Percentiles rank a stretch among this genome's conserved stretches.
phyloP scores from a whole-genome alignment of 1,139 yeast species.

The Tardiomyces depauwii region DNA sequence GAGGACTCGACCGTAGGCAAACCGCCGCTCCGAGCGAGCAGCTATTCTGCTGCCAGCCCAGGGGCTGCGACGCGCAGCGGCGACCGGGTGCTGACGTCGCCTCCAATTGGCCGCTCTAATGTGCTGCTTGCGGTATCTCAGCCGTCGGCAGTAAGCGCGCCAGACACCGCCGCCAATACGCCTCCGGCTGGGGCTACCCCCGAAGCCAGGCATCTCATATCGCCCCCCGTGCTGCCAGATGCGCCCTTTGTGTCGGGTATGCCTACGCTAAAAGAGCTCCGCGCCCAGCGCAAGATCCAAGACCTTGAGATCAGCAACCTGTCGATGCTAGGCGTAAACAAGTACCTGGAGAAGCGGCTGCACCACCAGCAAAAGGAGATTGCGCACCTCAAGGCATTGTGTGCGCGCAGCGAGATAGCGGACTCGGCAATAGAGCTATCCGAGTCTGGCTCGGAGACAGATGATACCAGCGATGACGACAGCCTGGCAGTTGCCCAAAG shows the following conservation, averaged over 20 bases:
- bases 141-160: no score
- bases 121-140: no score
- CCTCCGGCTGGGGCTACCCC: no score
- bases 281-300: slow-evolving; percentile 14
- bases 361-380: slow-evolving; percentile 13
- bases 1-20: not conserved
- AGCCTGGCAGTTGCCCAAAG: no score
- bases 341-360: slow-evolving; percentile 17
- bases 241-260: not conserved
- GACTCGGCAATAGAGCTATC: not conserved
- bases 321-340: slow-evolving; percentile 19
- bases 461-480: slow-evolving; percentile 2
- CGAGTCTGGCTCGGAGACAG: not conserved
- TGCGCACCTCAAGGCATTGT: slow-evolving; percentile 5
- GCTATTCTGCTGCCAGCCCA: no score
- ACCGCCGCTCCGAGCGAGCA: not conserved
- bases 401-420: not conserved
- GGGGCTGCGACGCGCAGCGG: no score
- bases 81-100: no score
- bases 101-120: no score
- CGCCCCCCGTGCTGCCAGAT: not conserved
- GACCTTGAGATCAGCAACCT: slow-evolving; percentile 22
- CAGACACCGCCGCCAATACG: no score
- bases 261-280: not conserved
- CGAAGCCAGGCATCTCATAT: not conserved